These are phyloP conservation scores for Xylariaceae sp. DNA, from an alignment of 2,329 filamentous ascomycete genomes.

Conservation along the genomic window DNA sequence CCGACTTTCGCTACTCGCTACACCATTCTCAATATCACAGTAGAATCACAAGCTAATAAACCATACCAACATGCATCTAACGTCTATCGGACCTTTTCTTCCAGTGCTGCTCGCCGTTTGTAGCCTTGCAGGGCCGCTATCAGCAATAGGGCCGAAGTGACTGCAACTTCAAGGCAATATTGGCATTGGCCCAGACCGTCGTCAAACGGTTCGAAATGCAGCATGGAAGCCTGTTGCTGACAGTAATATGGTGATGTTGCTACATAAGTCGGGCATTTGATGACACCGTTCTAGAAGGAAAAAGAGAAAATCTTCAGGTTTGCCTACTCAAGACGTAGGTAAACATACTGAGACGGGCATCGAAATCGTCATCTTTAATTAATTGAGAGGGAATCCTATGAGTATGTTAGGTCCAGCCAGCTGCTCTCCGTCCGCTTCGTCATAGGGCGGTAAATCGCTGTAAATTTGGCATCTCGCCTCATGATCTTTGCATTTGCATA, in stretches of 20 bases:
- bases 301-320: background rate
- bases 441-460: too few species aligned
- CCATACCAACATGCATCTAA: background rate
- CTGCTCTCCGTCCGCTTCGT: too few species aligned
- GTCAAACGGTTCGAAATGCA: background rate
- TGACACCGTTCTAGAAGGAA: background rate
- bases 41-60: background rate
- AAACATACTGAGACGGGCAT: background rate
- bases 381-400: background rate
- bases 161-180: conserved; percentile 9
- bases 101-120: background rate
- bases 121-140: background rate
- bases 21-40: conserved; percentile 7
- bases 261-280: conserved; percentile 7
- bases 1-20: conserved; percentile 1
- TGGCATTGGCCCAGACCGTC: conserved; percentile 10
- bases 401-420: background rate
- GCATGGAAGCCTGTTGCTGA: background rate
- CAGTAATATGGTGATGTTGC: background rate
- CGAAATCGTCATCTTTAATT: background rate
- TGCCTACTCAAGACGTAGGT: background rate
- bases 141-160: background rate
- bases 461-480: background rate
- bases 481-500: background rate
- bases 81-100: background rate